These are phyloP conservation scores for Stagonosporopsis vannaccii DNA, from an alignment of 2,329 filamentous ascomycete species.

Conservation along the genomic window DNA sequence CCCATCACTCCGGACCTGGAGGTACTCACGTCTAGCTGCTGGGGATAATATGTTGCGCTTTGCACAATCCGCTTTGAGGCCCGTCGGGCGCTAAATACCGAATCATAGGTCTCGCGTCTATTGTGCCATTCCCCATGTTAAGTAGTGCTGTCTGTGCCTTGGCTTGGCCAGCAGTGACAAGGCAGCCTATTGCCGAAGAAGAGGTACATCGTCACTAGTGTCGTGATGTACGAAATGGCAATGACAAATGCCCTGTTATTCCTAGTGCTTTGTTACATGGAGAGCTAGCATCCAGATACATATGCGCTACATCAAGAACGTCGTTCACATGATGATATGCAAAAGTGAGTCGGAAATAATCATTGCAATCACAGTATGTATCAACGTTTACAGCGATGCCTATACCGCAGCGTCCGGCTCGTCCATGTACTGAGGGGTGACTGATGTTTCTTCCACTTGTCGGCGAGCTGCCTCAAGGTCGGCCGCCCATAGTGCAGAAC, in stretches of 20 bases:
- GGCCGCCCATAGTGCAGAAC: conserved; percentile 85
- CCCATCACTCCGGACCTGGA: conserved; percentile 1
- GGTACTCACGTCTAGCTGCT: neutral
- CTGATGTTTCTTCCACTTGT: conserved; percentile 30
- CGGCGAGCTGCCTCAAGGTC: conserved; percentile 67
- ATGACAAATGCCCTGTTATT: neutral
- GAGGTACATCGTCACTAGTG: no score
- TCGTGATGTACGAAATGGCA: neutral
- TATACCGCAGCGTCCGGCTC: conserved; percentile 36
- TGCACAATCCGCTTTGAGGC: neutral
- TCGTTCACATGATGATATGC: neutral
- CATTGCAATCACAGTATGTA: neutral
- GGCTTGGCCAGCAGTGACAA: neutral
- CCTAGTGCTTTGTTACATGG: neutral
- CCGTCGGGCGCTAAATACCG: neutral
- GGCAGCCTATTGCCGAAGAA: neutral
- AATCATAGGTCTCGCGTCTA: no score
- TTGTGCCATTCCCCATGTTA: neutral
- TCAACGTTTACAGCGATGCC: neutral
- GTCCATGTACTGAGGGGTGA: conserved; percentile 39
- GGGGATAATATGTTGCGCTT: no score
- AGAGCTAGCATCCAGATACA: neutral
- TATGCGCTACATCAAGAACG: neutral
- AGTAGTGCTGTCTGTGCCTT: neutral
- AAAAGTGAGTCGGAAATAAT: neutral